Percentiles rank a stretch among this genome's conserved stretches.
Evolutionary conservation across 306 rosid species (phyloP).

Genomic region (Senna siamea): DNA sequence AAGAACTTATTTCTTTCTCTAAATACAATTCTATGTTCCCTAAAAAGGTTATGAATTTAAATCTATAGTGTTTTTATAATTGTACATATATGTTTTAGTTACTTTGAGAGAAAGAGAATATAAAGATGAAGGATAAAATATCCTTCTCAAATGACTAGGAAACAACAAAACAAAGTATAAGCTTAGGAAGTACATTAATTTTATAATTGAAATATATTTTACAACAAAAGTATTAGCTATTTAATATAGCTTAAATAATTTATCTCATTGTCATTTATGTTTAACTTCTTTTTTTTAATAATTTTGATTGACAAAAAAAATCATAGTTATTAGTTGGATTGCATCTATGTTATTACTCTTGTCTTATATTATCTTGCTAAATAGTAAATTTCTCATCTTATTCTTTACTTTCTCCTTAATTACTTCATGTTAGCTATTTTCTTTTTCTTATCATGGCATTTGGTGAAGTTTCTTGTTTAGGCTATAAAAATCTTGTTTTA

Average conservation of each 20-base stretch:
- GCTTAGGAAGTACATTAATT: conserved; percentile 28
- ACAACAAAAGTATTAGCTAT: conserved; percentile 1
- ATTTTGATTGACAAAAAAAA: neutral
- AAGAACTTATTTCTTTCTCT: conserved; percentile 60
- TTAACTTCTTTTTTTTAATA: neutral
- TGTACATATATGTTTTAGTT: neutral
- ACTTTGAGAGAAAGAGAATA: conserved; percentile 20
- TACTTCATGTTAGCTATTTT: neutral
- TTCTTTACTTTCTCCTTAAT: neutral
- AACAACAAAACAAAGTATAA: conserved; percentile 14
- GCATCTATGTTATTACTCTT: too few species aligned
- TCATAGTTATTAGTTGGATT: neutral
- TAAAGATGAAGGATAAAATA: conserved; percentile 1
- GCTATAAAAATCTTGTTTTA: too few species aligned
- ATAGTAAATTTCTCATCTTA: conserved; percentile 34
- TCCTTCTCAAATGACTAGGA: conserved; percentile 17
- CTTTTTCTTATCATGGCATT: too few species aligned
- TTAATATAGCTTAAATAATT: conserved; percentile 2
- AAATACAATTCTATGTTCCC: conserved; percentile 82
- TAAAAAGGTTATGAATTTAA: conserved; percentile 77
- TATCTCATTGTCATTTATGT: neutral
- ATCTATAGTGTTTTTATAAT: conserved; percentile 25
- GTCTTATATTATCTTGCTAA: conserved; percentile 9
- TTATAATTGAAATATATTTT: conserved; percentile 22
- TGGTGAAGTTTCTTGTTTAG: too few species aligned